Evolutionary conservation across 805 yeast genomes (phyloP), one percentile per base, ranked within the genome.

Genomic region (Zygoascus ofunaensis): DNA sequence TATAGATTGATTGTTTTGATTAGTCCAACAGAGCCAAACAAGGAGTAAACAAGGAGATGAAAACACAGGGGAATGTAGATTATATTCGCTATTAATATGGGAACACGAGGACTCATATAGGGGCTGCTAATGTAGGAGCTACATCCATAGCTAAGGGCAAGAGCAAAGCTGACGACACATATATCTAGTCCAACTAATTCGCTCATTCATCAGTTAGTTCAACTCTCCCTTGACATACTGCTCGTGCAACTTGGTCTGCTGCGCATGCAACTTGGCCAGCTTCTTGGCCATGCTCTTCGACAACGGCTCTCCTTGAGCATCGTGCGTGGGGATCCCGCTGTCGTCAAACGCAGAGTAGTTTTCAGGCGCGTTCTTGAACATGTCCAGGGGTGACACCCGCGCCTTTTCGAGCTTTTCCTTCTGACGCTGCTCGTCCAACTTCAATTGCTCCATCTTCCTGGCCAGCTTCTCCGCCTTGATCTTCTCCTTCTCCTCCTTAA

Each of bases 251-350:
- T 87, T 87, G 59, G 79, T 79, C 62, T 92, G 98, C 39, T 73
- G 80, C 44, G 80, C 86, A 63, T 77, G 79, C 57, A 73, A 81
- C 66, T 92, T 92, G 49, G 69, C 63, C 53, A 92, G 69, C 66
- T 90, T 90, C 75, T 92, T 92, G 48, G 70, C 69, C 67, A 81
- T 77, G 61, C 95, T 84, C 69, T 92, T 92, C 34, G 92, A 74
- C 4, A 92, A 73, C 1, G 66, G 59, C 53, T 79, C 86, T 10
- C 97, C 97, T 7, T 76, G 77, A 28, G 68, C 71, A 51, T 80
- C 85, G 58, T 77, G 79, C 0, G 79, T 71, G 17, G 98, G 98
- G 15, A 92, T 46, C 1, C 98, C 98, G 30, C 72, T 64, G 21
- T 74, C 89, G 59, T 92, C 97, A 84, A 90, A 92, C 58, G 76